Percentiles rank a stretch among this genome's conserved stretches.
These are phyloP conservation scores for Hanseniaspora meyeri DNA, from an alignment of 805 yeast species.

Conservation along the genomic window DNA sequence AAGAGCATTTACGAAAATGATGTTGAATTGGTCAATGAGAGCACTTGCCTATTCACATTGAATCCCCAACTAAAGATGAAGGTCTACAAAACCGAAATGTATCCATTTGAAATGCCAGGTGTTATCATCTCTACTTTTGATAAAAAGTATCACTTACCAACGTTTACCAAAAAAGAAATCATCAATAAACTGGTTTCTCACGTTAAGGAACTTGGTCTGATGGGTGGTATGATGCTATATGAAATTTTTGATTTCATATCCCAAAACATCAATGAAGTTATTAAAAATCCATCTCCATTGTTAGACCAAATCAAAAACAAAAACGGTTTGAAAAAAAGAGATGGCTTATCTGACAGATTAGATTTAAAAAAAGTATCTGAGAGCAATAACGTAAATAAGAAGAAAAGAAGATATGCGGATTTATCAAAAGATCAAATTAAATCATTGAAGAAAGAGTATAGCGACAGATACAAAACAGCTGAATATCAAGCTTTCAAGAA, in stretches of 20 bases:
- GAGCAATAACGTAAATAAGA: neutral
- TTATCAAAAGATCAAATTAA: conserved; percentile 26
- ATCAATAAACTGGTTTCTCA: conserved; percentile 36
- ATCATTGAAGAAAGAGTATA: conserved; percentile 29
- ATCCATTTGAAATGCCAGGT: conserved; percentile 64
- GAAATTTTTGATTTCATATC: conserved; percentile 69
- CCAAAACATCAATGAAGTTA: conserved; percentile 42
- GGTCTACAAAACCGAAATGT: conserved; percentile 38
- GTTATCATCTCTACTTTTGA: conserved; percentile 39
- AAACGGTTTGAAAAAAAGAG: conserved; percentile 6
- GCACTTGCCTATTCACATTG: conserved; percentile 23
- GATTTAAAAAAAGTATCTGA: neutral
- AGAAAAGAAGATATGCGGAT: conserved; percentile 2
- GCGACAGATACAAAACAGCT: conserved; percentile 22
- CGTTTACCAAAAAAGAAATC: conserved; percentile 53
- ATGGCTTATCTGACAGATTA: conserved; percentile 1
- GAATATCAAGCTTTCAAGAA: conserved; percentile 33
- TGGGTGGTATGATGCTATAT: conserved; percentile 63
- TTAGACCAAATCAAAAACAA: conserved; percentile 19
- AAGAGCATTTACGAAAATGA: conserved; percentile 45
- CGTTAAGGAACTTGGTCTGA: conserved; percentile 31
- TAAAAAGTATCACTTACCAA: conserved; percentile 44
- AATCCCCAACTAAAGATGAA: conserved; percentile 24
- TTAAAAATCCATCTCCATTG: conserved; percentile 67
- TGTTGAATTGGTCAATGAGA: conserved; percentile 25